These are phyloP conservation scores for Quercus agrifolia DNA, from an alignment of 306 rosid genomes.

Conservation along the genomic window DNA sequence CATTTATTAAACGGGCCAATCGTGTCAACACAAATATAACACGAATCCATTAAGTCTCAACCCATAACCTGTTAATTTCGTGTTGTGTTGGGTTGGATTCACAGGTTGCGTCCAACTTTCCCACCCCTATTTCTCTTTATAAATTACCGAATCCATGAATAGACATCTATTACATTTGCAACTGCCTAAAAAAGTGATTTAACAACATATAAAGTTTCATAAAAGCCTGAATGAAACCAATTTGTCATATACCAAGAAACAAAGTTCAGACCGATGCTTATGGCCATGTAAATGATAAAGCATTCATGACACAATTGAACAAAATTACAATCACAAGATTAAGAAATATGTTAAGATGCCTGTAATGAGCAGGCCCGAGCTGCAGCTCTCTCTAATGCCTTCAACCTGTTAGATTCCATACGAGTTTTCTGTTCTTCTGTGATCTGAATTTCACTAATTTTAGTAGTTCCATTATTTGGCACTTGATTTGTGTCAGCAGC, in stretches of 20 bases:
- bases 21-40: fast-evolving
- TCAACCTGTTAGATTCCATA: slow-evolving; percentile 84
- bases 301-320: neutral
- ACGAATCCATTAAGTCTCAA: fast-evolving
- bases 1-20: too few relatives aligned
- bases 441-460: slow-evolving; percentile 34
- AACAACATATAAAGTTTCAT: neutral
- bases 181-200: neutral
- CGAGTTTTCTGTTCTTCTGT: slow-evolving; percentile 79
- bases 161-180: too few relatives aligned
- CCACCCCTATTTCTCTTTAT: too few relatives aligned
- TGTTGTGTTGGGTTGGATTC: fast-evolving
- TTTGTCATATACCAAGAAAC: neutral
- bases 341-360: slow-evolving; percentile 21
- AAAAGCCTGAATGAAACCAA: neutral
- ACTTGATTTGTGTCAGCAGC: slow-evolving; percentile 21
- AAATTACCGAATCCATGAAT: too few relatives aligned
- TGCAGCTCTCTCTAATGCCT: slow-evolving; percentile 81
- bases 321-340: neutral
- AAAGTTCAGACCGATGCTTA: neutral
- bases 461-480: slow-evolving; percentile 25
- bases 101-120: fast-evolving
- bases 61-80: too few relatives aligned
- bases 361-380: slow-evolving; percentile 42
- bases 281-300: neutral